Conservation (phyloP, 345 rosid genomes). For the Excoecaria agallocha region DNA sequence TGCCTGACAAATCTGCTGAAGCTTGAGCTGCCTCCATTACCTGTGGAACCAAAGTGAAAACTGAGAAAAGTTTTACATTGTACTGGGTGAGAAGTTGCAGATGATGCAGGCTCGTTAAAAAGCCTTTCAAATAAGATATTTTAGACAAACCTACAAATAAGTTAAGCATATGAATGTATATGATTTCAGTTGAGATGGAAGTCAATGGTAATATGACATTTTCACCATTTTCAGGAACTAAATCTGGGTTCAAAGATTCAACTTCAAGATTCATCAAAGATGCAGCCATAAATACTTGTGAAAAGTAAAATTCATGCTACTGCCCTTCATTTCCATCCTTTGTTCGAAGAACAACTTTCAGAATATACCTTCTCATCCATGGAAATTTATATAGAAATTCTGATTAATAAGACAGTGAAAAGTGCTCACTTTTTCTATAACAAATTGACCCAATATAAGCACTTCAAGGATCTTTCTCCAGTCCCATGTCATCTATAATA, state of each 20-base stretch:
- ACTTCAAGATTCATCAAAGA: neutral
- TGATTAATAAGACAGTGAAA: neutral
- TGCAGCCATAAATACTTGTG: neutral
- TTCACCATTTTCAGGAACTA: neutral
- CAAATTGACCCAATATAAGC: constrained; percentile 91
- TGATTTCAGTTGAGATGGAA: neutral
- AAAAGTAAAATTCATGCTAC: too few species aligned
- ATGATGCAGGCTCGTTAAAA: neutral
- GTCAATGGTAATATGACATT: neutral
- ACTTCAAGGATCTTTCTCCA: constrained; percentile 98
- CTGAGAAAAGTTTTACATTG: neutral
- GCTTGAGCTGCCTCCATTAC: constrained; percentile 98
- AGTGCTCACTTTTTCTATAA: constrained; percentile 60
- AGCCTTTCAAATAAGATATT: neutral
- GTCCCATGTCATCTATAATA: constrained; percentile 79
- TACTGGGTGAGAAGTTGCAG: neutral
- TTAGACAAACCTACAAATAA: neutral
- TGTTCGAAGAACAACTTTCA: neutral
- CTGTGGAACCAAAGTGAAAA: constrained; percentile 29
- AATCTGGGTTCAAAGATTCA: neutral
- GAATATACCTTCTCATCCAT: neutral
- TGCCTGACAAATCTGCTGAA: constrained; percentile 64
- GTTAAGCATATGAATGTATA: neutral
- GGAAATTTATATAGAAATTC: neutral
- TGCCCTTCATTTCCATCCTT: neutral